These are phyloP conservation scores for Alternaria metachromatica DNA, from an alignment of 2,329 filamentous ascomycete genomes.

Conservation along the genomic window DNA sequence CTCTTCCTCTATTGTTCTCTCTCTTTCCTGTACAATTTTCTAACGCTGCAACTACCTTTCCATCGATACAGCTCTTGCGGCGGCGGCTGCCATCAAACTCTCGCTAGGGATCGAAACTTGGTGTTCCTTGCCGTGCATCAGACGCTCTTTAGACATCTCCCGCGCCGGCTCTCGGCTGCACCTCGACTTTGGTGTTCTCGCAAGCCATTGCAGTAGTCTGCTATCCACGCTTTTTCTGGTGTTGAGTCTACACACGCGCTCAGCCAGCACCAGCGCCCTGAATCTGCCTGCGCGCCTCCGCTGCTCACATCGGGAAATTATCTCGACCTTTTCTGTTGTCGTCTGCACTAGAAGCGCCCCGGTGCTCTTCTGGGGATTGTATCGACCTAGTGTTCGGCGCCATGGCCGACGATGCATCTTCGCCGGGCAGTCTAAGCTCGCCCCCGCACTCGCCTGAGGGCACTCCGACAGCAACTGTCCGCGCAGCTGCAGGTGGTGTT, in stretches of 20 bases:
- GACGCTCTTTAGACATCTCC: slow-evolving; percentile 21
- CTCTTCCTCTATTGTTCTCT: slow-evolving; percentile 29
- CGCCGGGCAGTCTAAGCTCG: slow-evolving; percentile 47
- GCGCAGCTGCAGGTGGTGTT: slow-evolving; percentile 37
- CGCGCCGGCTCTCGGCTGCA: slow-evolving; percentile 30
- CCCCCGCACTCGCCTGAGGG: slow-evolving; percentile 48
- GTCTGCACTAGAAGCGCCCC: background rate
- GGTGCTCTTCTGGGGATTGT: background rate
- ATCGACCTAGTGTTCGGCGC: slow-evolving; percentile 23
- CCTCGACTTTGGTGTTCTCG: slow-evolving; percentile 44
- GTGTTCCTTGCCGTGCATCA: slow-evolving; percentile 40
- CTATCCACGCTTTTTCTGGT: slow-evolving; percentile 39
- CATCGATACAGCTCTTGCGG: slow-evolving; percentile 34
- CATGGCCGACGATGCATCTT: slow-evolving; percentile 46
- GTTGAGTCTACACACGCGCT: slow-evolving; percentile 38
- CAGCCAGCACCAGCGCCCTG: slow-evolving; percentile 15
- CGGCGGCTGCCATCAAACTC: slow-evolving; percentile 37
- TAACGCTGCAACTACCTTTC: slow-evolving; percentile 21
- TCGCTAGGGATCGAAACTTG: slow-evolving; percentile 29
- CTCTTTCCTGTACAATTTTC: slow-evolving; percentile 26
- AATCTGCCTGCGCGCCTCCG: background rate
- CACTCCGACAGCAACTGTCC: slow-evolving; percentile 43
- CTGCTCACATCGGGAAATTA: background rate
- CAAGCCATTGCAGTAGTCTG: slow-evolving; percentile 33
- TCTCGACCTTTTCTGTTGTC: background rate